Evolutionary conservation across 345 rosid genomes (phyloP), one percentile per base, ranked within the genome.

Genomic region (Eucalyptus viminalis): DNA sequence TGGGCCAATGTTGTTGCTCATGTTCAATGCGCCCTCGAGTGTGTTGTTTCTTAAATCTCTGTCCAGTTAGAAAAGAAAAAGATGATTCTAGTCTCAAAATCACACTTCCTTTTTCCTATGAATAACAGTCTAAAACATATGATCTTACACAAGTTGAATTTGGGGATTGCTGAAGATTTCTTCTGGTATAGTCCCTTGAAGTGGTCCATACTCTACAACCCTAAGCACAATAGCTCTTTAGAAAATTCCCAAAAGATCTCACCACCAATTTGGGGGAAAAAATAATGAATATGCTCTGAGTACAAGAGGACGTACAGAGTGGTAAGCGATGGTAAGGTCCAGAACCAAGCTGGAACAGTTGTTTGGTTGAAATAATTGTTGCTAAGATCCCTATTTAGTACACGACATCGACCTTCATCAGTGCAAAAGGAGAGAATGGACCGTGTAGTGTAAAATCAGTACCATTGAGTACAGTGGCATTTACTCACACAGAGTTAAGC

Each of bases 141-240:
- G 81, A 89, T 92, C 99, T 93, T 90, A 98, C 99, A 98, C 97
- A 95, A 94, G 97, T 65, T 96, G 95, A 90, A 98, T 90, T 83
- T 94, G 99, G 34, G 96, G 95, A 89, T 91, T 93, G 86, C 95
- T 92, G 89, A 98, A 95, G 89, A 98, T 92, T 89, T 91, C 92
- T 27, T 94, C 86, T 5, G 98, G 98, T 17, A 96, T 65, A 86
- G 92, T 90, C 87, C 99, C 99, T 91, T 89, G 89, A 80, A 98
- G 98, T 43, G 96, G 50, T 89, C 97, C 98, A 65, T 93, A 91
- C 93, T 98, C 99, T 83, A 95, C 88, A 80, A 97, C 95, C 92
- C 99, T 98, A 91, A 50, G 13, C 49, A 87, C 54, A 86, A 91
- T 81, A 31, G 49, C 56, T 51, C 50, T 16, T 16, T 49, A 51